phyloP scores from a whole-genome alignment of 2,329 filamentous ascomycete species.

The Botrytis pseudocinerea region DNA sequence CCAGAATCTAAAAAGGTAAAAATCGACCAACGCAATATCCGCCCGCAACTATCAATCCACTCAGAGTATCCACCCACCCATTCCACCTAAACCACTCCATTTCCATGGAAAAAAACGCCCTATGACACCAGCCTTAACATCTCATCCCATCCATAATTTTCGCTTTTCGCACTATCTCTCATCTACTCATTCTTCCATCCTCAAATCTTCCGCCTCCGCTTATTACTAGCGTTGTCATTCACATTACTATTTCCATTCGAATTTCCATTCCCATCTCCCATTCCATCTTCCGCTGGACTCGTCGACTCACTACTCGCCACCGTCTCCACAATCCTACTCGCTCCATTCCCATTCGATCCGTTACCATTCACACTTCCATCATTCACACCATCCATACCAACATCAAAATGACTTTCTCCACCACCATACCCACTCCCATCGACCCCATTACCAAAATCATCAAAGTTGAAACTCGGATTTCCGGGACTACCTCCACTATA shows the following conservation, averaged over 20 bases:
- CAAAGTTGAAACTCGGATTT: conserved; percentile 29
- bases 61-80: not conserved
- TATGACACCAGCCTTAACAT: not conserved
- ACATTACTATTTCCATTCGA: not conserved
- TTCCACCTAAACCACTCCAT: conserved; percentile 2
- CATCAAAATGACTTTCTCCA: conserved; percentile 36
- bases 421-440: conserved; percentile 15
- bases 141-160: not conserved
- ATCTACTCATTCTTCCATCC: not conserved
- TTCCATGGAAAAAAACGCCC: conserved; percentile 13
- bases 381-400: conserved; percentile 37
- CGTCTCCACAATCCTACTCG: conserved; percentile 29
- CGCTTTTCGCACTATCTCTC: not conserved
- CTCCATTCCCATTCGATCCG: not conserved
- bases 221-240: conserved; percentile 27
- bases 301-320: conserved; percentile 30
- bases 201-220: conserved; percentile 34
- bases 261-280: conserved; percentile 24
- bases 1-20: not conserved
- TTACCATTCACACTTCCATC: conserved; percentile 20
- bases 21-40: not conserved
- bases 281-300: conserved; percentile 28
- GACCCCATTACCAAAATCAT: conserved; percentile 27
- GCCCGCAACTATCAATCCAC: not conserved
- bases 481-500: conserved; percentile 36